These are phyloP conservation scores for Cryptococcus floricola DNA, from an alignment of 1,284 basidiomycete genomes.

Conservation along the genomic window DNA sequence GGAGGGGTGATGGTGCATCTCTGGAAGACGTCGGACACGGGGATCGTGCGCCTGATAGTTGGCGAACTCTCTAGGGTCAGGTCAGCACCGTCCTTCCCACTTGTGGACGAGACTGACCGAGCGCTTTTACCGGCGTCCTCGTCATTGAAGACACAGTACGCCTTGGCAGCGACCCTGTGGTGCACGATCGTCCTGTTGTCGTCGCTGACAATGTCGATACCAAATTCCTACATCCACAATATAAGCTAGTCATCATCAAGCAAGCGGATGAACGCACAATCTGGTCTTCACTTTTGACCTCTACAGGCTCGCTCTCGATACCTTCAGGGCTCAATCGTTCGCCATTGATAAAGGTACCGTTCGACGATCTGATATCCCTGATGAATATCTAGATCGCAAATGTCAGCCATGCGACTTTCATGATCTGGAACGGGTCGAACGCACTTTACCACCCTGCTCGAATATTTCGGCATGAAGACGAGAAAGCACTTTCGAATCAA, in stretches of 20 bases:
- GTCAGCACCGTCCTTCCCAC: neutral
- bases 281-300: slow-evolving; percentile 91
- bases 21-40: slow-evolving; percentile 9
- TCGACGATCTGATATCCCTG: slow-evolving; percentile 97
- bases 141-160: slow-evolving; percentile 79
- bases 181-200: slow-evolving; percentile 98
- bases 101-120: slow-evolving; percentile 27
- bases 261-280: slow-evolving; percentile 56
- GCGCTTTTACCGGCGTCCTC: slow-evolving; percentile 63
- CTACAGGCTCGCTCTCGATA: slow-evolving; percentile 86
- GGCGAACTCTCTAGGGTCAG: slow-evolving; percentile 35
- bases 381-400: slow-evolving; percentile 72
- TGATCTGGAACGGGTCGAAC: slow-evolving; percentile 13
- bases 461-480: slow-evolving; percentile 97
- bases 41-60: slow-evolving; percentile 42
- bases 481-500: slow-evolving; percentile 94
- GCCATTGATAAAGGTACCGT: slow-evolving; percentile 97
- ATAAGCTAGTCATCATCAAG: neutral
- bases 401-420: neutral
- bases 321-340: slow-evolving; percentile 87
- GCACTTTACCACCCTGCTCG: slow-evolving; percentile 82
- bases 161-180: slow-evolving; percentile 94
- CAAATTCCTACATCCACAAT: slow-evolving; percentile 70
- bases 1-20: neutral
- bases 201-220: slow-evolving; percentile 97